These are phyloP conservation scores for Rhipidocladum racemiflorum DNA, from an alignment of 176 grass and related monocot genomes.

Conservation along the genomic window DNA sequence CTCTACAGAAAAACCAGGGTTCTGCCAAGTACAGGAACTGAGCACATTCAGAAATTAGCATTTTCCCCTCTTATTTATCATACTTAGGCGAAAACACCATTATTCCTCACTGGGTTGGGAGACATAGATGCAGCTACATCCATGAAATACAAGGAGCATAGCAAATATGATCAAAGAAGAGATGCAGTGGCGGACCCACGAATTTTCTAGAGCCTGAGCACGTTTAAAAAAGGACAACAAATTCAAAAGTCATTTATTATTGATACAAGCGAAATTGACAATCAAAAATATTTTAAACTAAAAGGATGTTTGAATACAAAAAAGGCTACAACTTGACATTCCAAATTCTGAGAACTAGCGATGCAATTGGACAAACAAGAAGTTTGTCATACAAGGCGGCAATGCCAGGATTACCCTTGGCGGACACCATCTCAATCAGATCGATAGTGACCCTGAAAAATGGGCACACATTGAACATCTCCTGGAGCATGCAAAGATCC, in stretches of 20 bases:
- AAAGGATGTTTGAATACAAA: too few species aligned
- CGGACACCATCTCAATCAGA: constrained; percentile 83
- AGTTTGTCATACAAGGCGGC: constrained; percentile 72
- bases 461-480: constrained; percentile 78
- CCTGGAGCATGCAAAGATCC: constrained; percentile 74
- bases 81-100: not conserved
- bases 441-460: constrained; percentile 85
- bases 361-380: too few species aligned
- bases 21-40: too few species aligned
- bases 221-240: too few species aligned
- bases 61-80: not conserved
- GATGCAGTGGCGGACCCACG: too few species aligned
- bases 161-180: constrained; percentile 11
- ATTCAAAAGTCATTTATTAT: too few species aligned
- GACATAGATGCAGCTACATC: not conserved
- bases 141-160: not conserved
- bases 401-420: constrained; percentile 76
- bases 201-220: too few species aligned
- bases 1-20: too few species aligned
- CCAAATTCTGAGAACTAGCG: too few species aligned
- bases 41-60: not conserved
- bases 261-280: too few species aligned
- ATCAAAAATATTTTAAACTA: too few species aligned
- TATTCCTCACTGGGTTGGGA: not conserved
- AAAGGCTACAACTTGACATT: too few species aligned